phyloP scores from a whole-genome alignment of 2,329 filamentous ascomycete genomes.

The Apiospora phragmitis region DNA sequence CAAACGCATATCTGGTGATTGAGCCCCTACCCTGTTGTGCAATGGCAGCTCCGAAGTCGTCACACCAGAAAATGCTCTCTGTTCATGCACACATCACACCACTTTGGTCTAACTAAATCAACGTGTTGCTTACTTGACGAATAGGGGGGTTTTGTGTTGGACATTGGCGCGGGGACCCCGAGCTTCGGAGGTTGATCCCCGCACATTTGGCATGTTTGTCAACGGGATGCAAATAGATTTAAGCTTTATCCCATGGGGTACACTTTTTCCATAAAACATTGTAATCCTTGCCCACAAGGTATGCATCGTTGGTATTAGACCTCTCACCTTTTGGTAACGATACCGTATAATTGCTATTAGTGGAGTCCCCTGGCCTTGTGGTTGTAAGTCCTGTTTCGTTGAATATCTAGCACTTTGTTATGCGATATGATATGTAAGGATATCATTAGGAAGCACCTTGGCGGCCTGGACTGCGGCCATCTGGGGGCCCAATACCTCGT shows the following conservation, averaged over 20 bases:
- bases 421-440: too few relatives aligned
- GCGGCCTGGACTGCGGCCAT: neutral
- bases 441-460: too few relatives aligned
- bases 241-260: neutral
- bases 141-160: neutral
- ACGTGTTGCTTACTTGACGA: neutral
- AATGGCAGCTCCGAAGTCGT: neutral
- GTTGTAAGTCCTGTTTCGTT: neutral
- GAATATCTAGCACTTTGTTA: too few relatives aligned
- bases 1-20: neutral
- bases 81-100: neutral
- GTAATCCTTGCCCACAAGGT: too few relatives aligned
- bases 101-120: too few relatives aligned
- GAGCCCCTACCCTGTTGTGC: neutral
- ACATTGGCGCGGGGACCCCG: neutral
- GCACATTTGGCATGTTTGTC: neutral
- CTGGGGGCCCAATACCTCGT: neutral
- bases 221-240: neutral
- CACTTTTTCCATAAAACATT: neutral
- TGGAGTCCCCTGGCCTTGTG: neutral
- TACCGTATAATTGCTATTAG: neutral
- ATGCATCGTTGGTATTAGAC: neutral
- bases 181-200: neutral
- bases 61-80: neutral
- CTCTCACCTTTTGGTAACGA: too few relatives aligned